These are phyloP conservation scores for Magnaporthiopsis poae DNA, from an alignment of 2,329 filamentous ascomycete genomes.

Conservation along the genomic window DNA sequence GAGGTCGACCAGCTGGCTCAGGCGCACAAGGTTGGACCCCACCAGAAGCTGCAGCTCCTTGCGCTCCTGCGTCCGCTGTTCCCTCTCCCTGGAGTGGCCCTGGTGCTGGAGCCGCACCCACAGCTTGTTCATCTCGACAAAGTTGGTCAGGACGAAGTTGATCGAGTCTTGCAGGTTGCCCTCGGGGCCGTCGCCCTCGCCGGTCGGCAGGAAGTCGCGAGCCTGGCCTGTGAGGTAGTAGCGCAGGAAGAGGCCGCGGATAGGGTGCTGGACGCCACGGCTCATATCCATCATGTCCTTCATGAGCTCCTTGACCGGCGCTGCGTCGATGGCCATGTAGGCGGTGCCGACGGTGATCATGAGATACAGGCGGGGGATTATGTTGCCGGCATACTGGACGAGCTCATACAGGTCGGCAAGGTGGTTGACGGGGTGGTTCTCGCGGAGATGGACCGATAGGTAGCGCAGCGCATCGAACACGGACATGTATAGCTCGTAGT, in stretches of 20 bases:
- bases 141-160: constrained; percentile 95
- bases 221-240: constrained; percentile 96
- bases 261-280: constrained; percentile 90
- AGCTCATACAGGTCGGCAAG: constrained; percentile 95
- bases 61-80: constrained; percentile 85
- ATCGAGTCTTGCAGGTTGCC: constrained; percentile 95
- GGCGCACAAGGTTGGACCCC: constrained; percentile 86
- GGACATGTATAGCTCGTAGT: constrained; percentile 99
- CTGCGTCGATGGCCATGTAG: constrained; percentile 97
- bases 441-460: constrained; percentile 88
- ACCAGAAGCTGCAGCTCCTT: constrained; percentile 92
- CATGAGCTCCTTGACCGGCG: constrained; percentile 98
- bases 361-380: constrained; percentile 87
- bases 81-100: constrained; percentile 87
- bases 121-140: constrained; percentile 99
- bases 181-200: constrained; percentile 79
- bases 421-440: constrained; percentile 96
- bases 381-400: constrained; percentile 92
- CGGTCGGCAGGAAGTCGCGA: constrained; percentile 73
- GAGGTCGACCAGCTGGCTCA: constrained; percentile 91
- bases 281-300: constrained; percentile 99
- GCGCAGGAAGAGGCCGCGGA: constrained; percentile 84
- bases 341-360: constrained; percentile 99
- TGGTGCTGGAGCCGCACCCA: constrained; percentile 98
- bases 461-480: constrained; percentile 96